phyloP scores from a whole-genome alignment of 2,329 filamentous ascomycete genomes.

The Clarireedia monteithiana region DNA sequence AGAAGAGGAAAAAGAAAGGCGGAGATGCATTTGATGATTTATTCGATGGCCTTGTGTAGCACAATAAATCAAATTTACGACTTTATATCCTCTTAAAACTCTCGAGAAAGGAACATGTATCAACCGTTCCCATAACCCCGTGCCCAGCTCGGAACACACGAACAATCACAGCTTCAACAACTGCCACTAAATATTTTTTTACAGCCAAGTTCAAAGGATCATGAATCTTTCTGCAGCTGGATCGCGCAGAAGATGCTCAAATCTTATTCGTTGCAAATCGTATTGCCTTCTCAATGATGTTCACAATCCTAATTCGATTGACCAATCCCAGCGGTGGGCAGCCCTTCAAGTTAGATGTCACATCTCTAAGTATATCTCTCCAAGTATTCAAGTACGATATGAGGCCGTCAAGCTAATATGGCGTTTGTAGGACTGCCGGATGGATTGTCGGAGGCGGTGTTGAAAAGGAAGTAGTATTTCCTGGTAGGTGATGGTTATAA shows the following conservation, averaged over 20 bases:
- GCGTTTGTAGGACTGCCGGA: background rate
- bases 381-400: background rate
- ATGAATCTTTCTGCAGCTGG: too few species aligned
- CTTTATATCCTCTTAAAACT: background rate
- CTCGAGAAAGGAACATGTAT: too few species aligned
- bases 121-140: too few species aligned
- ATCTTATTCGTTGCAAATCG: too few species aligned
- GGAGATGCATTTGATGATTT: conserved; percentile 66
- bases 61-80: background rate
- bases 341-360: background rate
- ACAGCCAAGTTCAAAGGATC: too few species aligned
- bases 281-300: conserved; percentile 6
- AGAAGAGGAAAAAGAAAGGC: conserved; percentile 51
- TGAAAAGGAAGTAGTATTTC: background rate
- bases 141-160: too few species aligned
- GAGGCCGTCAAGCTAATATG: background rate
- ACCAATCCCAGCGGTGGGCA: conserved; percentile 7
- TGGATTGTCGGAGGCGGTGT: background rate
- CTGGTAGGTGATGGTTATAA: too few species aligned
- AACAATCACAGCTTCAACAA: too few species aligned
- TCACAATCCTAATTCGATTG: conserved; percentile 10
- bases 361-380: background rate
- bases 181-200: too few species aligned
- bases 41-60: conserved; percentile 51
- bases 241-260: too few species aligned